Conservation (phyloP, 2,329 filamentous ascomycete species). For the Penicillium sp. region DNA sequence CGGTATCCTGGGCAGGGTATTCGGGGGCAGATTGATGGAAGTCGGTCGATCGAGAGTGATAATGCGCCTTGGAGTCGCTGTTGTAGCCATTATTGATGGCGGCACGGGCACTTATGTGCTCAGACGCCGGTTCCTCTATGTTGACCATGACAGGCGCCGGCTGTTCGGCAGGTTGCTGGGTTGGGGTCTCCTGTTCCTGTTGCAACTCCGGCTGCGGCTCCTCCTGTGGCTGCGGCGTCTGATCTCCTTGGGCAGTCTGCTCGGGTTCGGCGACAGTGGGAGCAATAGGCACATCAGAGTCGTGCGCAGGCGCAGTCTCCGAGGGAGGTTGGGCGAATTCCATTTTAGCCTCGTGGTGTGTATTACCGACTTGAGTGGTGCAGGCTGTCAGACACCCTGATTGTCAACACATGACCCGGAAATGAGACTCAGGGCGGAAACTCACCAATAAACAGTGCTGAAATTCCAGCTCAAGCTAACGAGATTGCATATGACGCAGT, state of each 20-base stretch:
- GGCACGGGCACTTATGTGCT: slow-evolving; percentile 33
- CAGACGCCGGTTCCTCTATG: slow-evolving; percentile 36
- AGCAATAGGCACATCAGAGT: slow-evolving; percentile 6
- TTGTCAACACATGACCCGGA: slow-evolving; percentile 17
- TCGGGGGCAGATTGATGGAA: slow-evolving; percentile 37
- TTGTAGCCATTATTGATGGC: slow-evolving; percentile 41
- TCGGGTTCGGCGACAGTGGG: slow-evolving; percentile 25
- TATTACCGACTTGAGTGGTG: slow-evolving; percentile 5
- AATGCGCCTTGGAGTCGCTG: slow-evolving; percentile 52
- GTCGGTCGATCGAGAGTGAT: slow-evolving; percentile 45
- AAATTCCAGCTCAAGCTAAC: slow-evolving; percentile 9
- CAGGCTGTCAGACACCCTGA: slow-evolving; percentile 16
- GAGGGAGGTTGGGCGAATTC: slow-evolving; percentile 27
- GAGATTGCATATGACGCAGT: slow-evolving; percentile 7
- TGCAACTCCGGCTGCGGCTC: background rate
- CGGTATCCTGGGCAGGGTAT: slow-evolving; percentile 49
- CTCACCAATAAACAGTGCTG: slow-evolving; percentile 19
- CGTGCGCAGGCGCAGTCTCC: slow-evolving; percentile 23
- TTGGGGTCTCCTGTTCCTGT: slow-evolving; percentile 6
- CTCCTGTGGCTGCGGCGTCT: slow-evolving; percentile 10
- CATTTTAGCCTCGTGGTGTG: slow-evolving; percentile 20
- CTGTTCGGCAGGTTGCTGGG: slow-evolving; percentile 23
- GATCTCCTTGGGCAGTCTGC: slow-evolving; percentile 14
- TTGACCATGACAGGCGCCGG: slow-evolving; percentile 28
- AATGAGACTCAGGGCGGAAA: background rate